phyloP scores from a whole-genome alignment of 179 eudicot species.

The Gypsophila paniculata region DNA sequence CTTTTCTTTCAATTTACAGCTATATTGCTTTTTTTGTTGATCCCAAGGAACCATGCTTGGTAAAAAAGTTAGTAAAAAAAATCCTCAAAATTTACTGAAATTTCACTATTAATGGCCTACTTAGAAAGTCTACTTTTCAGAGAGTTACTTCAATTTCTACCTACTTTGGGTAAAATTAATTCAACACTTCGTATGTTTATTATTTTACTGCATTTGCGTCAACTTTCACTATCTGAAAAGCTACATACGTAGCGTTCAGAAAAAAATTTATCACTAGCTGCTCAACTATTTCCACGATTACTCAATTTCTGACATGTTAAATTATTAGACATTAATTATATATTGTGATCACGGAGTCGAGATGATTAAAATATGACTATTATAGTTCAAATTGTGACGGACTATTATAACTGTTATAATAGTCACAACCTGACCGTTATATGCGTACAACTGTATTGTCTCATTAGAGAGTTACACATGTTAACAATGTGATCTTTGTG shows the following conservation, averaged over 20 bases:
- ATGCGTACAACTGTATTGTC: no score
- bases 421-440: no score
- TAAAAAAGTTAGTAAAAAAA: background rate
- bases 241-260: background rate
- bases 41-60: slow-evolving; percentile 7
- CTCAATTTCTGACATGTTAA: background rate
- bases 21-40: slow-evolving; percentile 6
- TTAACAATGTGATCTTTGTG: no score
- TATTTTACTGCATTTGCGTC: background rate
- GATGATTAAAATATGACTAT: no score
- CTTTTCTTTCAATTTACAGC: no score
- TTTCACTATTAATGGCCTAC: background rate
- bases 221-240: slow-evolving; percentile 5
- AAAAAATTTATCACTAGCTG: background rate
- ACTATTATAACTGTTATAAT: no score
- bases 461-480: no score
- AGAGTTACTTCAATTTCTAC: background rate
- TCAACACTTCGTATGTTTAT: slow-evolving; percentile 15
- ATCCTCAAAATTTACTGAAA: background rate
- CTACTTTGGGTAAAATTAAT: slow-evolving; percentile 13
- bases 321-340: no score
- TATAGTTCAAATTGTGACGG: no score
- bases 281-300: background rate
- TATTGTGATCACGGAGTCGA: no score
- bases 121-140: slow-evolving; percentile 4